A percentile compares a stretch with the other conserved stretches of the same genome.
Conservation (phyloP, 225 moss, liverwort and hornwort genomes). For the Sphagnum tenellum region DNA sequence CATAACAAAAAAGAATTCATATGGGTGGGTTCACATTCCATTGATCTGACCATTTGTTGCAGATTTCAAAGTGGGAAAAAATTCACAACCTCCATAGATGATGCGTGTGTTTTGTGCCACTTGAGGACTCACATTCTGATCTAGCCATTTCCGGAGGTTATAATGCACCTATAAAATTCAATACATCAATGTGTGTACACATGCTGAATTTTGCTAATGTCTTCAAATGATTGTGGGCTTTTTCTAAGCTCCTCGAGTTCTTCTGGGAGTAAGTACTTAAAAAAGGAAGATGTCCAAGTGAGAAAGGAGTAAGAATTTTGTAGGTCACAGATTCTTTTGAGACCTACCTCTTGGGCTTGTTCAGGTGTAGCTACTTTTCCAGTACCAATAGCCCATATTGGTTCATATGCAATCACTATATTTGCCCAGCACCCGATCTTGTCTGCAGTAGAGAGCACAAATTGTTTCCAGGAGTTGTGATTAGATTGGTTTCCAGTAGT, state of each 20-base stretch:
- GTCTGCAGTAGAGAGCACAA: conserved; percentile 21
- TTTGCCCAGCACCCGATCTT: conserved; percentile 80
- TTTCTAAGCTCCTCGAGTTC: too few species aligned
- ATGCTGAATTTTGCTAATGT: too few species aligned
- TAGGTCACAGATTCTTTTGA: too few species aligned
- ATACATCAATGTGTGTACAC: too few species aligned
- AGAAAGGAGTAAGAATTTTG: too few species aligned
- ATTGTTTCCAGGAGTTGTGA: too few species aligned
- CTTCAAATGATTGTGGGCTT: too few species aligned
- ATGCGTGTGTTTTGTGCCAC: conserved; percentile 71
- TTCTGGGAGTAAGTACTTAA: too few species aligned
- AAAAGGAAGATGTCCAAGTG: too few species aligned
- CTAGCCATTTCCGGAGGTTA: conserved; percentile 48
- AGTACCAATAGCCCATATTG: conserved; percentile 94
- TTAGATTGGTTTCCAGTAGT: too few species aligned
- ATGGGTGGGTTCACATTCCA: not conserved
- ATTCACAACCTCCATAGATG: conserved; percentile 68
- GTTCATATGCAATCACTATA: conserved; percentile 89
- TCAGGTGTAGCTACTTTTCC: conserved; percentile 80
- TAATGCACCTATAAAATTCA: conserved; percentile 30
- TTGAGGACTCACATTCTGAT: conserved; percentile 51
- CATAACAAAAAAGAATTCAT: not conserved
- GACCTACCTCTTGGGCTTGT: conserved; percentile 77
- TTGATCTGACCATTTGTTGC: too few species aligned
- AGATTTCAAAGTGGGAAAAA: too few species aligned